Base-by-base conservation (phyloP, 139 green algal species). In the Penium margaritaceum region DNA sequence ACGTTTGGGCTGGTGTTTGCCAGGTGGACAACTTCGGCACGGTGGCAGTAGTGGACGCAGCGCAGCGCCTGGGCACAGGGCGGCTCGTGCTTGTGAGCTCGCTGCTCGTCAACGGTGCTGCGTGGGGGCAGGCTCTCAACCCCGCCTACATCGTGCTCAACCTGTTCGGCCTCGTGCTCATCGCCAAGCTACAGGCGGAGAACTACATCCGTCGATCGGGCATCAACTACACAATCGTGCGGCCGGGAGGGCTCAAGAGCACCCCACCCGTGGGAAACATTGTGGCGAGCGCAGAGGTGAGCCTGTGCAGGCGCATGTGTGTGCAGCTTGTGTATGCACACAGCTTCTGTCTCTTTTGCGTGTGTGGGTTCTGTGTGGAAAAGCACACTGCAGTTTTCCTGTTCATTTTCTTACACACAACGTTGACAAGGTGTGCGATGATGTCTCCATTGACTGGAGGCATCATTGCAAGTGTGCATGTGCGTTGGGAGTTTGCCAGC, bases 221-320 rank as follows among this genome's bases (percentile, higher is more conserved):
- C 36, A 30, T 83, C n/a, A 37, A 78, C 34, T 85, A 80, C 70
- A 76, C 73, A 27, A 85, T 85, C 67, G 71, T 85, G 35, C 70
- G 81, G 4, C 81, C 81, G 4, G 81, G 75, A 2, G 81, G 81
- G 2, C 39, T 85, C 33, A 65, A 67, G n/a, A 64, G 36, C 24
- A 72, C 79, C 19, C 32, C 63, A 33, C 65, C 58, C 15, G 54
- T 38, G 3, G 61, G 53, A 1, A 60, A 57, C 1, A n/a, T 85
- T n/a, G 63, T 81, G 5, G 24, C 79, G 39, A 70, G 41, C 19
- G 6, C 2, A 1, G 78, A 51, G 47, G 69, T 81, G 60, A 72
- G 38, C 6, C 62, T 79, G n/a, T n/a, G n/a, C n/a, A n/a, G n/a
- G n/a, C n/a, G n/a, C n/a, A n/a, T n/a, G n/a, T n/a, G n/a, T n/a